Evolutionary conservation across 2,329 filamentous ascomycete species (phyloP), one percentile per base, ranked within the genome.

Genomic region (Alternaria consortialis): DNA sequence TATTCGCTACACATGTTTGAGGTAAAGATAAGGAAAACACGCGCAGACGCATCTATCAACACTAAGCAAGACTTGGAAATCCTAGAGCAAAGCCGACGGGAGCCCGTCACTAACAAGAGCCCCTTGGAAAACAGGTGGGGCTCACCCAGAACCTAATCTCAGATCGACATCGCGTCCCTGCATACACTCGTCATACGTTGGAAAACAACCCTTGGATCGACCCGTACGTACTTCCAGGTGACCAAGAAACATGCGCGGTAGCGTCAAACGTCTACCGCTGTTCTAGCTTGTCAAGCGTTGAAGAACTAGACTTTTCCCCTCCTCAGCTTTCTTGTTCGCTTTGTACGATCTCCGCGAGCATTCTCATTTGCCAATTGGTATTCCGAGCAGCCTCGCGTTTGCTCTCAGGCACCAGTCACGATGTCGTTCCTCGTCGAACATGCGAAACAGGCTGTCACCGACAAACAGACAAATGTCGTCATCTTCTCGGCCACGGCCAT

Each of bases 401-500:
- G 23, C 15, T 15, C 17, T 34, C 9, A 42, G 47, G 53, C 57
- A 40, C n/a, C 42, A 34, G 43, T 23, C 36, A 51, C 42, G 5
- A 63, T 63, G 60, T 56, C 60, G 2, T 56, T 60, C 23, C 34
- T 63, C 11, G 11, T 53, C 13, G 29, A 54, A 31, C 50, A 55
- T 23, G 56, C 50, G 15, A 54, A 55, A 20, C 40, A 63, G 23
- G 71, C 70, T 9, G 72, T 72, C 60, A 64, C 66, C 34, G 70
- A 76, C 72, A 82, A 82, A 68, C 77, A 81, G 71, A 75, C 74
- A 20, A 79, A 86, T 73, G 82, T 86, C 59, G 82, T 86, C 44
- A 72, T 84, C 59, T 85, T 86, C 75, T 84, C 81, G 29, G 81
- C 81, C 47, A 85, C 83, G 3, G 84, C 84, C 4, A 85, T 86